These are phyloP conservation scores for Pseudomassariella vexata DNA, from an alignment of 2,329 filamentous ascomycete species.

Conservation along the genomic window DNA sequence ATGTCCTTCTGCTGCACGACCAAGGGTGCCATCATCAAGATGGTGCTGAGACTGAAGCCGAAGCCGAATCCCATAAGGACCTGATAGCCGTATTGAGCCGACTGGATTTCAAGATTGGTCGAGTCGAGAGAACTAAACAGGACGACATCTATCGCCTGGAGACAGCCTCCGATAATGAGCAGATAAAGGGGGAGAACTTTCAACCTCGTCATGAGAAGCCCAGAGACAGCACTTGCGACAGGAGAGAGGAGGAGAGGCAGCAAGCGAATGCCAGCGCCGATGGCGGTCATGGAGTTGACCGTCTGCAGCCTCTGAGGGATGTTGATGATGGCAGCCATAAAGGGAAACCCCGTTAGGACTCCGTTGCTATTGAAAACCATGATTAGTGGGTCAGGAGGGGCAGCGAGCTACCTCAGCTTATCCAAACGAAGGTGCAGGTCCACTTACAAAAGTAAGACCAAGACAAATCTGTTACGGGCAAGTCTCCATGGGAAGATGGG, in stretches of 20 bases:
- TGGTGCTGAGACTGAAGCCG: slow-evolving; percentile 24
- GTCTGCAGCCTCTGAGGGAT: slow-evolving; percentile 30
- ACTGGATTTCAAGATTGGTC: slow-evolving; percentile 8
- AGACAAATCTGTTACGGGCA: slow-evolving; percentile 23
- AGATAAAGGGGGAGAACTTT: slow-evolving; percentile 25
- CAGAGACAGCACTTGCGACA: slow-evolving; percentile 22
- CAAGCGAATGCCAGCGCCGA: slow-evolving; percentile 25
- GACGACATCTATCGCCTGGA: slow-evolving; percentile 28
- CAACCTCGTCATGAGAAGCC: slow-evolving; percentile 19
- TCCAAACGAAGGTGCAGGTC: no score
- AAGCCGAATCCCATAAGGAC: slow-evolving; percentile 30
- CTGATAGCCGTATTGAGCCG: slow-evolving; percentile 26
- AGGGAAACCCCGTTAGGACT: slow-evolving; percentile 26
- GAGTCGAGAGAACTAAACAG: slow-evolving; percentile 20
- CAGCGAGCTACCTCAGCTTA: background rate
- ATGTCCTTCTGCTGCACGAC: slow-evolving; percentile 24
- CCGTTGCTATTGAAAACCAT: slow-evolving; percentile 13
- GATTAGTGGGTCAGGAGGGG: background rate
- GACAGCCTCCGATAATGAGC: slow-evolving; percentile 17
- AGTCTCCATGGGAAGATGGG: slow-evolving; percentile 30
- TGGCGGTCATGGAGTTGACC: slow-evolving; percentile 22
- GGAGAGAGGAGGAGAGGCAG: slow-evolving; percentile 28
- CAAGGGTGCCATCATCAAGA: slow-evolving; percentile 24
- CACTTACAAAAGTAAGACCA: slow-evolving; percentile 27
- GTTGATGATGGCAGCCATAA: slow-evolving; percentile 28